Percentiles rank a stretch among this genome's conserved stretches.
These are phyloP conservation scores for Gyrodon lividus DNA, from an alignment of 768 basidiomycete genomes.

Conservation along the genomic window DNA sequence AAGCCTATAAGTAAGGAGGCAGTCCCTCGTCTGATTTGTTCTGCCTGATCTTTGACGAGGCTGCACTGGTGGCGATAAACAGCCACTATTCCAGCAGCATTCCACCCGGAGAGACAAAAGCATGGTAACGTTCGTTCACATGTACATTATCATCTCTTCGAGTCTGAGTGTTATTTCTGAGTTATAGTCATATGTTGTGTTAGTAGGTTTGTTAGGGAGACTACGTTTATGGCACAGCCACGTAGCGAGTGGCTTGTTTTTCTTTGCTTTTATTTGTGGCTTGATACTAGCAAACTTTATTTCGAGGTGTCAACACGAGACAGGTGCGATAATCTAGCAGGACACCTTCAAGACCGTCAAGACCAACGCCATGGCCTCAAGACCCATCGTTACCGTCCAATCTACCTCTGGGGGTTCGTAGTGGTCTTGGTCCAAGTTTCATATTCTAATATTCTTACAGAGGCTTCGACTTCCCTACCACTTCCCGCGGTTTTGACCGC, in stretches of 20 bases:
- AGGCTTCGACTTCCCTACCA: slow-evolving; percentile 84
- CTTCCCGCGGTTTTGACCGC: slow-evolving; percentile 97
- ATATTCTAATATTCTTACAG: slow-evolving; percentile 36
- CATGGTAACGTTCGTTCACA: too few species aligned
- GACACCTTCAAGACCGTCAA: slow-evolving; percentile 42
- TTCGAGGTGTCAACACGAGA: slow-evolving; percentile 1
- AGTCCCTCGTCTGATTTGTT: too few species aligned
- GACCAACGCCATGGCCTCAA: slow-evolving; percentile 73
- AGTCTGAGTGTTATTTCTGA: too few species aligned
- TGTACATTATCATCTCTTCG: too few species aligned
- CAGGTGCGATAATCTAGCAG: neutral
- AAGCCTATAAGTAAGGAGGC: too few species aligned
- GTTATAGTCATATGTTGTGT: too few species aligned
- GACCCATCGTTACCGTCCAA: slow-evolving; percentile 88
- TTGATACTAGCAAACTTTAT: slow-evolving; percentile 31
- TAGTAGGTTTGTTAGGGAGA: too few species aligned
- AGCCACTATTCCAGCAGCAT: too few species aligned
- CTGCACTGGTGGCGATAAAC: too few species aligned
- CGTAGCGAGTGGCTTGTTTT: neutral
- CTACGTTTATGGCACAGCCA: too few species aligned
- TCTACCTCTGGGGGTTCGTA: slow-evolving; percentile 69
- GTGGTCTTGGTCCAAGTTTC: neutral
- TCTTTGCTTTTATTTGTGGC: slow-evolving; percentile 28
- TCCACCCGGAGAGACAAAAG: too few species aligned
- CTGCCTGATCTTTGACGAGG: too few species aligned